Evolutionary conservation across 140 eudicot species (phyloP), one percentile per base, ranked within the genome.

Genomic region (Stevia rebaudiana): DNA sequence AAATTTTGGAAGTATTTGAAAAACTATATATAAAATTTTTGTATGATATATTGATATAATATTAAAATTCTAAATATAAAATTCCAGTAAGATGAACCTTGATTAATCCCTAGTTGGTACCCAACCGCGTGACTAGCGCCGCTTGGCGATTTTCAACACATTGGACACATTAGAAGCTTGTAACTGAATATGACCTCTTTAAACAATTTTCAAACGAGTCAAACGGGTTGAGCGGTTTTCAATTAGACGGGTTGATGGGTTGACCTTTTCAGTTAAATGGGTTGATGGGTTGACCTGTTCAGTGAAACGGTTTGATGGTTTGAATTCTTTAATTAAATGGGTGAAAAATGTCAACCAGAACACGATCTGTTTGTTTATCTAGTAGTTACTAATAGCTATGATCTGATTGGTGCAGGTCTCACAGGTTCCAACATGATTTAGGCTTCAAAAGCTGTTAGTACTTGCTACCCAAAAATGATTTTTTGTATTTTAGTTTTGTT

Each of bases 351-450:
- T 17, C 1, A 3, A 49, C 28, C n/a, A 8, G 11, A 36, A 36
- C 11, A 36, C 11, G 41, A 3, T 11, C 41, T 11, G 41, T 36
- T 7, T 36, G 8, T 0, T 42, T n/a, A 22, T 0, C 10, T 36
- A 57, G 11, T 25, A 23, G 36, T 51, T 52, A 57, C 61, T 5
- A 10, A 48, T 19, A 12, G 12, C 11, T 48, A 3, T 18, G 54
- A 50, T 53, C 19, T 33, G 44, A 17, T 43, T 33, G 50, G 58
- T 74, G 71, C 90, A 74, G 86, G 81, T 75, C 54, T 63, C 44
- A 8, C 76, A 73, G 71, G 89, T 83, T 71, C 83, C 83, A 2
- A 77, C 83, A 8, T 80, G 70, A 76, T 30, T 4, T 24, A 36
- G 11, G 69, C 41, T 67, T 58, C 8, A 17, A 51, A 67, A 36